Evolutionary conservation across 2,329 filamentous ascomycete genomes (phyloP).

Genomic region (Exophiala viscosa): DNA sequence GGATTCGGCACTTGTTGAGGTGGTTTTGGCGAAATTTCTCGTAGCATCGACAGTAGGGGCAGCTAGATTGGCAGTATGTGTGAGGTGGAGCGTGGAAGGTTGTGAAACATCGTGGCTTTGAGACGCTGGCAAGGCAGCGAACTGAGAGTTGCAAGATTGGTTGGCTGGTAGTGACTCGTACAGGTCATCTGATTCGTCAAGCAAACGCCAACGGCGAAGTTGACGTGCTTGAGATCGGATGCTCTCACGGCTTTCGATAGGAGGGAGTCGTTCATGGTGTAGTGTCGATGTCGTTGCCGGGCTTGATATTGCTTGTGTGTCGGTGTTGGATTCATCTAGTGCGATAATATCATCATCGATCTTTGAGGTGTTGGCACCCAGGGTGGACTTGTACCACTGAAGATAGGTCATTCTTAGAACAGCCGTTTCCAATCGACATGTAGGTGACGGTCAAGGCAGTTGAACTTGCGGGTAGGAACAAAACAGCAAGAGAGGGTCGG

Average conservation of each 20-base stretch:
- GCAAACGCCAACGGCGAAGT: slow-evolving; percentile 4
- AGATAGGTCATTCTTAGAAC: slow-evolving; percentile 1
- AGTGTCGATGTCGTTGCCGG: neutral
- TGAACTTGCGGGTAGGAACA: neutral
- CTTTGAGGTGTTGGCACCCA: slow-evolving; percentile 17
- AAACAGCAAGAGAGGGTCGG: too few species aligned
- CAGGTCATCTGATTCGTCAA: slow-evolving; percentile 11
- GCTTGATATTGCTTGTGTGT: neutral
- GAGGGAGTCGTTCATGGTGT: slow-evolving; percentile 8
- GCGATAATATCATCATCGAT: neutral
- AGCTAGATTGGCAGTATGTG: too few species aligned
- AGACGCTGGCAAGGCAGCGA: neutral
- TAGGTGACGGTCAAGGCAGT: neutral
- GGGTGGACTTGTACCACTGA: slow-evolving; percentile 1
- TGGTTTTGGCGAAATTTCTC: too few species aligned
- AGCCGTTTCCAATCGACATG: too few species aligned
- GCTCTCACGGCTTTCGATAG: slow-evolving; percentile 15
- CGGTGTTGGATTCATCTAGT: neutral
- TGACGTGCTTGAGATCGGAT: slow-evolving; percentile 4
- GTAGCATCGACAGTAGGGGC: too few species aligned
- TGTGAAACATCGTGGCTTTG: neutral
- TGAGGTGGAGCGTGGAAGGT: too few species aligned
- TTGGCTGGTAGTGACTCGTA: slow-evolving; percentile 8
- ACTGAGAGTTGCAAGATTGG: neutral
- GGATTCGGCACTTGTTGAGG: too few species aligned